phyloP scores from a whole-genome alignment of 179 eudicot genomes.

The Corrigiola litoralis region DNA sequence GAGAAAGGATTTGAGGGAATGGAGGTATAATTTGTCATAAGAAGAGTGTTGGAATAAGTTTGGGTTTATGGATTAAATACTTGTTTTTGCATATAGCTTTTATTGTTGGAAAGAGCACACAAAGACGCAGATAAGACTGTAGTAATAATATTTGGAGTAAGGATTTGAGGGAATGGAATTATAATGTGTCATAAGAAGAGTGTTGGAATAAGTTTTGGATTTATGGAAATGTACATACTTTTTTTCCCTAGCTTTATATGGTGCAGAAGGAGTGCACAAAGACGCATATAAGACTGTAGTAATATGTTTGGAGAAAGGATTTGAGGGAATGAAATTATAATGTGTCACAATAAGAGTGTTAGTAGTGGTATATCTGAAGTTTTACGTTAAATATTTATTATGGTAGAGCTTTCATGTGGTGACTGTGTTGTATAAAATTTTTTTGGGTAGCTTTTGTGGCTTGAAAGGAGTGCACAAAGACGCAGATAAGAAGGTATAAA shows the following conservation, averaged over 20 bases:
- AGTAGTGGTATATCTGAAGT: not conserved
- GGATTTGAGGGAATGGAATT: no score
- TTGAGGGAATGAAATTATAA: not conserved
- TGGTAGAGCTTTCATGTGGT: not conserved
- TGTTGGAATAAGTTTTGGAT: no score
- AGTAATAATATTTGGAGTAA: not conserved
- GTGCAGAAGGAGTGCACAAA: no score
- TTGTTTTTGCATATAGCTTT: not conserved
- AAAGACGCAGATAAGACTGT: no score
- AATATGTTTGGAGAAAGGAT: not conserved
- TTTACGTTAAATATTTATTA: no score
- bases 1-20: no score
- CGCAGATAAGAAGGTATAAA: not conserved
- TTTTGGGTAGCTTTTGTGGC: not conserved
- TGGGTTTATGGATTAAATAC: not conserved
- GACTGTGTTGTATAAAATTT: no score
- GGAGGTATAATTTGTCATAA: no score
- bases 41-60: no score
- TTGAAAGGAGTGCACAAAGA: no score
- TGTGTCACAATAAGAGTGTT: slow-evolving; percentile 13
- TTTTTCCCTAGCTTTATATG: not conserved
- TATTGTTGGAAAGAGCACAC: no score
- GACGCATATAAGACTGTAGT: not conserved
- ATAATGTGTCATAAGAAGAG: no score
- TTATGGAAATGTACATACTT: not conserved